Conservation (phyloP, 2,329 filamentous ascomycete genomes). For the Monilinia fructigena region DNA sequence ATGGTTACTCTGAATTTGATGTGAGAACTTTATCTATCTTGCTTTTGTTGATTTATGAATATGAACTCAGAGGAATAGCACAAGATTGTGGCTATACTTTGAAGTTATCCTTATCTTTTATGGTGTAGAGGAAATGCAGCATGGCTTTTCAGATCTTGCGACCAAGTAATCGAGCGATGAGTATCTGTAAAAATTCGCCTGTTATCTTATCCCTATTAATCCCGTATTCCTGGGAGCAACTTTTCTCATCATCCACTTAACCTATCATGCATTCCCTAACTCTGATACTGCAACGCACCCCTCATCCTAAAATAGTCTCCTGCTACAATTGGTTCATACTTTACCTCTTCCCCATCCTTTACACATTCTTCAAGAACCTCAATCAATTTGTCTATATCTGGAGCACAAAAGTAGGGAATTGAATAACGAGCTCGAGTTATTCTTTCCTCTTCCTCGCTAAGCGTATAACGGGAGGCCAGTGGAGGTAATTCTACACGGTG, state of each 20-base stretch:
- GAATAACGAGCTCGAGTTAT: slow-evolving; percentile 55
- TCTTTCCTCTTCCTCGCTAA: slow-evolving; percentile 36
- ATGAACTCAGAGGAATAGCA: too few species aligned
- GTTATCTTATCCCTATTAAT: too few species aligned
- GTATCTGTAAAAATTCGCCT: too few species aligned
- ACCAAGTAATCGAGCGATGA: too few species aligned
- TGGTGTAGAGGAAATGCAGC: too few species aligned
- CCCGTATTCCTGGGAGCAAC: background rate
- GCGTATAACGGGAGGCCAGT: slow-evolving; percentile 42
- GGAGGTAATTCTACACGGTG: slow-evolving; percentile 53
- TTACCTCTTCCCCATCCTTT: slow-evolving; percentile 45
- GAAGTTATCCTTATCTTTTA: too few species aligned
- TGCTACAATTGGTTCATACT: slow-evolving; percentile 47
- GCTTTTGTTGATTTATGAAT: too few species aligned
- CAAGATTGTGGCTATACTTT: too few species aligned
- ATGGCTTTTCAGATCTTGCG: too few species aligned
- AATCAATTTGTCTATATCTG: slow-evolving; percentile 50
- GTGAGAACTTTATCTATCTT: too few species aligned
- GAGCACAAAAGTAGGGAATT: slow-evolving; percentile 58
- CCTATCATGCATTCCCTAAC: background rate
- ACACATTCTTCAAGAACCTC: slow-evolving; percentile 52
- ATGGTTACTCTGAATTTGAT: too few species aligned
- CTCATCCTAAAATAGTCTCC: slow-evolving; percentile 35
- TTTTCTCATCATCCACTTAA: background rate
- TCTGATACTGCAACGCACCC: slow-evolving; percentile 32